Evolutionary conservation across 2,329 filamentous ascomycete genomes (phyloP).

Genomic region (Penicillium glabrum): DNA sequence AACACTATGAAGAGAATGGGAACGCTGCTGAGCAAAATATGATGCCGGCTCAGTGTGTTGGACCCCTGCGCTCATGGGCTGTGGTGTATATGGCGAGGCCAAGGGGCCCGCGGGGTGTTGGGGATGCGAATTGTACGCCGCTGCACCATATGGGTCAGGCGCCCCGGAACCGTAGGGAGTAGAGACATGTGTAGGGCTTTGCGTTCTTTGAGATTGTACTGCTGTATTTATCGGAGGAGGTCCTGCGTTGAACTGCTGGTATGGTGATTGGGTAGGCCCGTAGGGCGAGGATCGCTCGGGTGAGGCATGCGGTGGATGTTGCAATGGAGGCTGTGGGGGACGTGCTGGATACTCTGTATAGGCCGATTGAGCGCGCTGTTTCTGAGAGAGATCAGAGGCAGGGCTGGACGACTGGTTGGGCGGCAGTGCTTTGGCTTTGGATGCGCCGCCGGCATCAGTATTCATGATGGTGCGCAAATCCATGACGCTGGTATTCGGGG

Average conservation of each 20-base stretch:
- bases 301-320: constrained; percentile 47
- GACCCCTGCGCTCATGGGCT: constrained; percentile 32
- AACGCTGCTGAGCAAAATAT: constrained; percentile 39
- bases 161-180: constrained; percentile 32
- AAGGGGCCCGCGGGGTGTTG: constrained; percentile 29
- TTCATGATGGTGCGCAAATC: constrained; percentile 57
- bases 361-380: constrained; percentile 26
- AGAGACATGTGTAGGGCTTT: constrained; percentile 32
- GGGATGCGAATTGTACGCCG: constrained; percentile 30
- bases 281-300: constrained; percentile 44
- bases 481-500: constrained; percentile 39
- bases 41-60: constrained; percentile 35
- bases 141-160: constrained; percentile 36
- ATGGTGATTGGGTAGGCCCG: constrained; percentile 40
- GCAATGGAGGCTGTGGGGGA: constrained; percentile 43
- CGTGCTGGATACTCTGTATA: constrained; percentile 30
- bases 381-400: constrained; percentile 28
- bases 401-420: constrained; percentile 31
- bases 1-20: constrained; percentile 42
- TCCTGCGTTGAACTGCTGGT: constrained; percentile 36
- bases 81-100: constrained; percentile 42
- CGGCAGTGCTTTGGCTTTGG: constrained; percentile 31
- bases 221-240: constrained; percentile 31
- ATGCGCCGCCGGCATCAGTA: constrained; percentile 36
- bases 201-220: constrained; percentile 31